These are phyloP conservation scores for Phaffia tasmanica DNA, from an alignment of 768 basidiomycete genomes.

Conservation along the genomic window DNA sequence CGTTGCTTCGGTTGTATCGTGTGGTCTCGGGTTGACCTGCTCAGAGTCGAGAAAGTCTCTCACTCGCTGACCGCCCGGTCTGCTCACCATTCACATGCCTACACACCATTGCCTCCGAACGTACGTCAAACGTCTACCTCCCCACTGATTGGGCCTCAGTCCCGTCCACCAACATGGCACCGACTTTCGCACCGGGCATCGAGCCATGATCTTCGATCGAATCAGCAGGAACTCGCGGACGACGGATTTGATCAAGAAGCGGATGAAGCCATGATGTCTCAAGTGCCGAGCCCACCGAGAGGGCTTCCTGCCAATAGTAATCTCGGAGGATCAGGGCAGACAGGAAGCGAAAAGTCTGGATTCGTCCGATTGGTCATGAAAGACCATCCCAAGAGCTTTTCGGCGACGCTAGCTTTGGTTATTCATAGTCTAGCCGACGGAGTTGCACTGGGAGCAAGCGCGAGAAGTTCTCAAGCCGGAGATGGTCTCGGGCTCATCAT, in stretches of 20 bases:
- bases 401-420: constrained; percentile 67
- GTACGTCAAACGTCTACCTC: constrained; percentile 31
- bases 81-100: constrained; percentile 18
- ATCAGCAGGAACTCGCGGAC: not conserved
- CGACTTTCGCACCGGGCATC: constrained; percentile 41
- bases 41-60: constrained; percentile 17
- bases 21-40: not conserved
- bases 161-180: constrained; percentile 4
- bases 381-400: constrained; percentile 6
- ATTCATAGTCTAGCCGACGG: constrained; percentile 79
- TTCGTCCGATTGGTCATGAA: not conserved
- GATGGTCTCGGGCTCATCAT: constrained; percentile 59
- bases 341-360: not conserved
- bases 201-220: constrained; percentile 24
- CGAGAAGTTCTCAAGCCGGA: constrained; percentile 36
- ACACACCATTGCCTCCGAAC: not conserved
- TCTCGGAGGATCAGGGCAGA: not conserved
- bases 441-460: constrained; percentile 68
- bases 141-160: constrained; percentile 36
- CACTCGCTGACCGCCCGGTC: constrained; percentile 26
- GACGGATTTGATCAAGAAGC: not conserved
- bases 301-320: not conserved
- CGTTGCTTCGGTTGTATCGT: not conserved
- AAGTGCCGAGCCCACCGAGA: not conserved
- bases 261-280: not conserved